phyloP scores from a whole-genome alignment of 2,329 filamentous ascomycete species.

The Elsinoe arachidis region DNA sequence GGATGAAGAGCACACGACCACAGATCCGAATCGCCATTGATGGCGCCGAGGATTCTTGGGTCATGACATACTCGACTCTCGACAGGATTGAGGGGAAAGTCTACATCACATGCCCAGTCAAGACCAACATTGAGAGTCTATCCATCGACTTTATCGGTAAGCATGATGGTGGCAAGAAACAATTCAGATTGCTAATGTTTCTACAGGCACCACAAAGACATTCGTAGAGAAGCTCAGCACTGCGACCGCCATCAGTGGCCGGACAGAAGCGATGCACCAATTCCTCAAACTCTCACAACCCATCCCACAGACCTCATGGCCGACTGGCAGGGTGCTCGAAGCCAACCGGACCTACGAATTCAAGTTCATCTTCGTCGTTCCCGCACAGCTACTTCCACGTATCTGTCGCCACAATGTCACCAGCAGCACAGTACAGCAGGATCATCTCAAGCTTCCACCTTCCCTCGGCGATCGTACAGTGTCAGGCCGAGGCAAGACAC shows the following conservation, averaged over 20 bases:
- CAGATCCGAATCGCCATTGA: slow-evolving; percentile 36
- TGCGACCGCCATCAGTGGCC: slow-evolving; percentile 44
- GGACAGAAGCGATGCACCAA: slow-evolving; percentile 48
- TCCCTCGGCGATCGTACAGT: slow-evolving; percentile 45
- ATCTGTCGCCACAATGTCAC: slow-evolving; percentile 48
- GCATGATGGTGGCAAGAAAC: slow-evolving; percentile 16
- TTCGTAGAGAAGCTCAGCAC: slow-evolving; percentile 48
- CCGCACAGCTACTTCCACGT: slow-evolving; percentile 50
- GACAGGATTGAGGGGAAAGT: slow-evolving; percentile 49
- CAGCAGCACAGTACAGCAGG: slow-evolving; percentile 44
- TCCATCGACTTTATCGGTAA: slow-evolving; percentile 51
- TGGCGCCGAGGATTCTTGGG: slow-evolving; percentile 27
- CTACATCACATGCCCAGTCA: slow-evolving; percentile 40
- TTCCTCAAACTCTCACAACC: slow-evolving; percentile 57
- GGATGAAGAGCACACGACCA: slow-evolving; percentile 19
- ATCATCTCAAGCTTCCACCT: slow-evolving; percentile 52
- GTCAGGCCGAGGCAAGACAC: slow-evolving; percentile 33
- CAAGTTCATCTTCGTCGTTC: slow-evolving; percentile 57
- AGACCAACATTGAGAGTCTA: slow-evolving; percentile 49
- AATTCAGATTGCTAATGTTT: slow-evolving; percentile 9
- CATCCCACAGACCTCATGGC: slow-evolving; percentile 44
- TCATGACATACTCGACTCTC: slow-evolving; percentile 47
- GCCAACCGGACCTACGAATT: slow-evolving; percentile 50
- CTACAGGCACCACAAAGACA: slow-evolving; percentile 41
- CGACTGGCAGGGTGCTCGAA: slow-evolving; percentile 45